Evolutionary conservation across 208 protist species (phyloP).

Genomic region (Naegleria fowleri): DNA sequence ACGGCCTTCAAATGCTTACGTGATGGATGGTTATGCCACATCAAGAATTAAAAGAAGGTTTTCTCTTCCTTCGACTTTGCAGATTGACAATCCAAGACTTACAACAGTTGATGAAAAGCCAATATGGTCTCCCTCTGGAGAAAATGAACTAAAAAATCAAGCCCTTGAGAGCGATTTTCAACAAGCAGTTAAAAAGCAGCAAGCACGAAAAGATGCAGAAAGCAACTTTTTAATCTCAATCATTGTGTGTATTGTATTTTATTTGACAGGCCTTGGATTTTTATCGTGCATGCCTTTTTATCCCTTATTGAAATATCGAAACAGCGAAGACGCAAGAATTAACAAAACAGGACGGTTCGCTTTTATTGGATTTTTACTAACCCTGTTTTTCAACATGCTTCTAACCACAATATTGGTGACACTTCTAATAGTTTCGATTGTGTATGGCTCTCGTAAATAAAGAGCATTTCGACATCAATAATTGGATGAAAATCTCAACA

Average conservation of each 20-base stretch:
- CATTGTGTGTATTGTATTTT: background rate
- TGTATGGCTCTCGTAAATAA: background rate
- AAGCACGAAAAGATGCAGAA: background rate
- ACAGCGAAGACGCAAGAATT: background rate
- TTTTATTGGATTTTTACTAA: background rate
- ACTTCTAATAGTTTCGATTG: background rate
- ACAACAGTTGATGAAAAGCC: no score
- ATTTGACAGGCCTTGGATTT: background rate
- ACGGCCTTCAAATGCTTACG: no score
- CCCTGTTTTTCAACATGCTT: background rate
- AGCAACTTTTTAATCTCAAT: background rate
- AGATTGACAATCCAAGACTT: no score
- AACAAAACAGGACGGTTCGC: background rate
- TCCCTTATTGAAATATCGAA: background rate
- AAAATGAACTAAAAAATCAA: no score
- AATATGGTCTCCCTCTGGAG: no score
- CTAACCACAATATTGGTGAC: background rate
- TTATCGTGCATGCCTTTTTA: background rate
- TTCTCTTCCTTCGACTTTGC: no score
- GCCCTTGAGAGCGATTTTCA: no score
- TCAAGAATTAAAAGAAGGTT: no score
- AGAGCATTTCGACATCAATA: background rate
- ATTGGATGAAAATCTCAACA: no score
- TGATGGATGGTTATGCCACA: no score
- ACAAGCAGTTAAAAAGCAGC: no score